phyloP scores from a whole-genome alignment of 257 asterid species.

The Solanum pimpinellifolium region DNA sequence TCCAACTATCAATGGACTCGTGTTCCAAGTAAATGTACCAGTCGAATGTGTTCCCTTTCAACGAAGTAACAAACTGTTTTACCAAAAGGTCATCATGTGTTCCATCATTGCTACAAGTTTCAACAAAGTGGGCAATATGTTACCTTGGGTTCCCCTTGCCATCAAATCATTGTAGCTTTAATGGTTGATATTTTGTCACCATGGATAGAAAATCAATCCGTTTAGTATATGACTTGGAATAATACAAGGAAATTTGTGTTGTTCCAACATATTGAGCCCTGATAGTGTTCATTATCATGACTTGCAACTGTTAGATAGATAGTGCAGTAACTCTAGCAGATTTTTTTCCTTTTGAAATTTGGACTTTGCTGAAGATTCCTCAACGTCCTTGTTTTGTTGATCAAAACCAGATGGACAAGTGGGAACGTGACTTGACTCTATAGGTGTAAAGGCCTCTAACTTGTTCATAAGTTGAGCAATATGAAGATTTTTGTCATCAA shows the following conservation, averaged over 20 bases:
- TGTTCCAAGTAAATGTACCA: neutral
- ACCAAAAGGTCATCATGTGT: neutral
- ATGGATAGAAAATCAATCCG: neutral
- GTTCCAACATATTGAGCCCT: neutral
- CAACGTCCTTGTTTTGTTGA: neutral
- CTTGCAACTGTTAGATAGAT: neutral
- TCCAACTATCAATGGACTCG: neutral
- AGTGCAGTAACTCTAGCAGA: too few species aligned
- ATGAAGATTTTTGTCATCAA: neutral
- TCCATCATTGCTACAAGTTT: neutral
- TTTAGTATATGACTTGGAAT: neutral
- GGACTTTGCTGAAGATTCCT: neutral
- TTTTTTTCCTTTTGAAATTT: neutral
- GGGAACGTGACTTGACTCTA: neutral
- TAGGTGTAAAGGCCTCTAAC: neutral
- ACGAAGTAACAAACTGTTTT: neutral
- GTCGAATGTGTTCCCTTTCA: neutral
- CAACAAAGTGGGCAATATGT: neutral
- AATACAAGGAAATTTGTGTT: neutral
- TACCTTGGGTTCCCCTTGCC: neutral
- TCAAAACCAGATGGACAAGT: neutral
- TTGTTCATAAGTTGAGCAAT: neutral
- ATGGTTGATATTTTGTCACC: neutral
- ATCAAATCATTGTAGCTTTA: neutral
- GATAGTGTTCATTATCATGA: too few species aligned